Evolutionary conservation across 1,284 basidiomycete species (phyloP).

Genomic region (Ceratobasidium sp.): DNA sequence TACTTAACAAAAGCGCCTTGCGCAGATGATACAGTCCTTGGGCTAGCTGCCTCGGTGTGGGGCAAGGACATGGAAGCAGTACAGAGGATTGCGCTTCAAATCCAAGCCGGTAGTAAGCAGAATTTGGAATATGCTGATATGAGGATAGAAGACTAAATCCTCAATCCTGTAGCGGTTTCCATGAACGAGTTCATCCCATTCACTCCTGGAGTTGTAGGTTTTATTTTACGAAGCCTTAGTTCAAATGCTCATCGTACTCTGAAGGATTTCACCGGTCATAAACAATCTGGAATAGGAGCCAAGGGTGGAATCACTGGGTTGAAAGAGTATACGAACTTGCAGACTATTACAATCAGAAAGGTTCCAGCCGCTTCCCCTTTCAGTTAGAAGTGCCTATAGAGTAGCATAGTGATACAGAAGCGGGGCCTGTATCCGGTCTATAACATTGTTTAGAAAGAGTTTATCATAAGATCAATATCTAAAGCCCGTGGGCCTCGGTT

Average conservation of each 20-base stretch:
- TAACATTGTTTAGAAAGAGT: too few relatives aligned
- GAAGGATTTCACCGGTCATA: not conserved
- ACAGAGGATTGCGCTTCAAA: slow-evolving; percentile 15
- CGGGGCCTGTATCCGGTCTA: too few relatives aligned
- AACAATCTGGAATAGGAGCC: not conserved
- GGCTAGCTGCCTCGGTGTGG: slow-evolving; percentile 7
- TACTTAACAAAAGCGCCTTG: too few relatives aligned
- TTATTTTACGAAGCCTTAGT: too few relatives aligned
- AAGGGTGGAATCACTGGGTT: not conserved
- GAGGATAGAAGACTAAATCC: too few relatives aligned
- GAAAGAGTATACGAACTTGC: not conserved
- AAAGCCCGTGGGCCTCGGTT: too few relatives aligned
- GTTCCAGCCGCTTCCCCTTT: not conserved
- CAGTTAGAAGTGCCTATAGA: too few relatives aligned
- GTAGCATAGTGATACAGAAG: too few relatives aligned
- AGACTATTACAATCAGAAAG: not conserved
- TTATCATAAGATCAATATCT: too few relatives aligned
- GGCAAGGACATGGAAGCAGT: slow-evolving; percentile 10
- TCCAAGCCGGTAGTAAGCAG: slow-evolving; percentile 1
- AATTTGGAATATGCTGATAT: too few relatives aligned
- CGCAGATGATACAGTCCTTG: slow-evolving; percentile 18
- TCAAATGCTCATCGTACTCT: not conserved
- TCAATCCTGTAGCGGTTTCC: not conserved
- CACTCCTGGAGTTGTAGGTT: not conserved
- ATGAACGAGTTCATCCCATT: not conserved